Evolutionary conservation across 805 yeast genomes (phyloP).

Genomic region (Suhomyces pyralidae): DNA sequence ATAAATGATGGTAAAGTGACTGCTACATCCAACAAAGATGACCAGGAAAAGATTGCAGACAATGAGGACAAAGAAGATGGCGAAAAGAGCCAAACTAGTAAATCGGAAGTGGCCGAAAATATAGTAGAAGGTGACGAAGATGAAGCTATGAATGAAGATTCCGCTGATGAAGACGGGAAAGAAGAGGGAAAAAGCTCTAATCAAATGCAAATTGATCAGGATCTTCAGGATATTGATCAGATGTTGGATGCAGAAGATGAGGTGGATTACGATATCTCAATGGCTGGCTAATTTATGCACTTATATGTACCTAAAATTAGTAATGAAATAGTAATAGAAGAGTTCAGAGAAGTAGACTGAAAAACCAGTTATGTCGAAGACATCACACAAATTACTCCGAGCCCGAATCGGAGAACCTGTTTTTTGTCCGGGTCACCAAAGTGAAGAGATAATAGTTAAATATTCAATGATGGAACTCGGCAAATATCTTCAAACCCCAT

Average conservation of each 20-base stretch:
- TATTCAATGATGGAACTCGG: no score
- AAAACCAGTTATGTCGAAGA: neutral
- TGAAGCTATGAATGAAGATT: neutral
- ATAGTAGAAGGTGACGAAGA: neutral
- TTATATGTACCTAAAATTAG: neutral
- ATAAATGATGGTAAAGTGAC: constrained; percentile 17
- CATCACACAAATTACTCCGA: neutral
- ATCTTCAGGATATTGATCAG: constrained; percentile 30
- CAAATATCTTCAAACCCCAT: no score
- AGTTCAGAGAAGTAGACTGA: neutral
- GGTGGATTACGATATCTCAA: constrained; percentile 34
- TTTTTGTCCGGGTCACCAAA: no score
- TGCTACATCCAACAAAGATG: constrained; percentile 11
- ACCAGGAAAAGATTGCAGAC: constrained; percentile 1
- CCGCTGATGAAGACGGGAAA: neutral
- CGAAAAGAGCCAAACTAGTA: neutral
- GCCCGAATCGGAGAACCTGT: no score
- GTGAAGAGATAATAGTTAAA: no score
- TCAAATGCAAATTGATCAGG: constrained; percentile 11
- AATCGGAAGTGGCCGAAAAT: neutral
- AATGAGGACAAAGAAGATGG: constrained; percentile 5
- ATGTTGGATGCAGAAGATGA: constrained; percentile 37
- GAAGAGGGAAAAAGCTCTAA: neutral
- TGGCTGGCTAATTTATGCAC: constrained; percentile 9
- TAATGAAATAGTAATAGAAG: no score